Evolutionary conservation across 371 early-diverging fungal species (phyloP).

Genomic region (Mortierella polycephala): DNA sequence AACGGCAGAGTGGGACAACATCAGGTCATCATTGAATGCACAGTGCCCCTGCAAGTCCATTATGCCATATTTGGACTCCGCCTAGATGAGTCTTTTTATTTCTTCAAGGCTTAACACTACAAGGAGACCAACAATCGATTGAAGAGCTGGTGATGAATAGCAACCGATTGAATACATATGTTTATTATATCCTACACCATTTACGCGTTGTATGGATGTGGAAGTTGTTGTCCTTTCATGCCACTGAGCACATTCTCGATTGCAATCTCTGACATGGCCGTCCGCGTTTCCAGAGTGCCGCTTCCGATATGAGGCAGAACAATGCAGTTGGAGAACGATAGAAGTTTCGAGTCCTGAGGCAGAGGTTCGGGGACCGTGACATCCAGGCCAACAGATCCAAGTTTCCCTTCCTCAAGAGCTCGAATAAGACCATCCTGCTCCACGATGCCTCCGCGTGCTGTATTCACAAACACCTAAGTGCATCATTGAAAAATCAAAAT

Average conservation of each 20-base stretch:
- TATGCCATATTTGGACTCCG: too few species aligned
- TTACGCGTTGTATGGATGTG: constrained; percentile 32
- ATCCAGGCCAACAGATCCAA: constrained; percentile 85
- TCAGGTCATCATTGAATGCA: too few species aligned
- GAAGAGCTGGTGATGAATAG: too few species aligned
- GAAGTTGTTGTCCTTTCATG: constrained; percentile 48
- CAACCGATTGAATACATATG: not conserved
- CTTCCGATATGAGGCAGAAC: constrained; percentile 75
- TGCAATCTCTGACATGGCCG: constrained; percentile 81
- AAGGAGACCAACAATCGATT: too few species aligned
- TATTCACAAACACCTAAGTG: constrained; percentile 78
- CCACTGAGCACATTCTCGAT: constrained; percentile 69
- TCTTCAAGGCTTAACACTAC: too few species aligned
- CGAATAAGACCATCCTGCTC: constrained; percentile 77
- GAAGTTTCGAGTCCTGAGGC: constrained; percentile 67
- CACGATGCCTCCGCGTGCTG: constrained; percentile 84
- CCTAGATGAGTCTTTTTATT: too few species aligned
- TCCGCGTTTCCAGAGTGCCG: constrained; percentile 85
- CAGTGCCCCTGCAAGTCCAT: too few species aligned
- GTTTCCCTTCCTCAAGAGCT: constrained; percentile 71
- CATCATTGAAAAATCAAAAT: too few species aligned
- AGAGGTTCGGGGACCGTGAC: constrained; percentile 92
- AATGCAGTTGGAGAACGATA: constrained; percentile 70
- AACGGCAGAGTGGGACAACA: too few species aligned
- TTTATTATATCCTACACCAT: not conserved